Evolutionary conservation across 306 rosid species (phyloP).

Genomic region (Coriaria nepalensis): DNA sequence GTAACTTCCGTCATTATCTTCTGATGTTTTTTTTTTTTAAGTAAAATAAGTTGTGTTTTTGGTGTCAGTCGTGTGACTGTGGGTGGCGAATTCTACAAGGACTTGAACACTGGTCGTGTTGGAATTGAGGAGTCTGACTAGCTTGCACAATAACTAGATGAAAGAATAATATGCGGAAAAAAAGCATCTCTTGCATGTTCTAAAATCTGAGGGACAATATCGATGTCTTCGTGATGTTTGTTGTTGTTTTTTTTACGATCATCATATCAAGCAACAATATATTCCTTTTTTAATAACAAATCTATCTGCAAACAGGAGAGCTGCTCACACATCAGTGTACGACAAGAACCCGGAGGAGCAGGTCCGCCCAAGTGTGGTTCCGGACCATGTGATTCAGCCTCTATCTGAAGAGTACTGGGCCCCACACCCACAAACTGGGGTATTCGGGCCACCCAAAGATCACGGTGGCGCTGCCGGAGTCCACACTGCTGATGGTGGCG

Average conservation of each 20-base stretch:
- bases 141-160: too few relatives aligned
- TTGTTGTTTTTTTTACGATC: neutral
- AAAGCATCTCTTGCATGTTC: too few relatives aligned
- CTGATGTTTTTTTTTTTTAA: too few relatives aligned
- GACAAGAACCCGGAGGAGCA: slow-evolving; percentile 83
- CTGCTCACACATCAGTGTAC: slow-evolving; percentile 44
- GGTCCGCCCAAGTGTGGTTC: slow-evolving; percentile 27
- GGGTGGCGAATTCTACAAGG: too few relatives aligned
- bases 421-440: slow-evolving; percentile 84
- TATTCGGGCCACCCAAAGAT: slow-evolving; percentile 56
- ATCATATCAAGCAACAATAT: neutral
- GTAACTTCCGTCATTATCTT: too few relatives aligned
- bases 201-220: too few relatives aligned
- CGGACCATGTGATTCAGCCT: slow-evolving; percentile 53
- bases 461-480: slow-evolving; percentile 6
- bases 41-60: too few relatives aligned
- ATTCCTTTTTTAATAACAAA: neutral
- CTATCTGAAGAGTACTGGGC: slow-evolving; percentile 64
- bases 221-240: too few relatives aligned
- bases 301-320: slow-evolving; percentile 32
- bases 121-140: too few relatives aligned
- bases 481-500: slow-evolving; percentile 18
- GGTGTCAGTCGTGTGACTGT: too few relatives aligned
- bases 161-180: too few relatives aligned
- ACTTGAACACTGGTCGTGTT: too few relatives aligned